Conservation (phyloP, 139 green algal species). For the Gonium pectorale region DNA sequence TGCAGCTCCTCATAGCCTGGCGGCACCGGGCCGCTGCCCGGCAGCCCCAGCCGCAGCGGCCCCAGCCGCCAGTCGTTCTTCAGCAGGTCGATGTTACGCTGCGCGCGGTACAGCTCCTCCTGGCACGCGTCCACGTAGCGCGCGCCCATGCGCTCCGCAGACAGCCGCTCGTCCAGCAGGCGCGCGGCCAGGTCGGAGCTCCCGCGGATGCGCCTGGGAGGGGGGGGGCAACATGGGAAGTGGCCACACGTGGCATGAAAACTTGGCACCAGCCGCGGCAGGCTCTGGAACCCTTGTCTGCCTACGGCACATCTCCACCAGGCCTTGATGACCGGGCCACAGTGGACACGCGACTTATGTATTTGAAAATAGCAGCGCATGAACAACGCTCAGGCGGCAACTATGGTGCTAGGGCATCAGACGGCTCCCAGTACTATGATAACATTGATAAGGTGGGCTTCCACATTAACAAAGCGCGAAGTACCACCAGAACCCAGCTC, state of each 20-base stretch:
- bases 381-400: background rate
- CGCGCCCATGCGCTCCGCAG: constrained; percentile 22
- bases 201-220: background rate
- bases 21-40: constrained; percentile 45
- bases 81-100: constrained; percentile 54
- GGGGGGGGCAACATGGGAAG: background rate
- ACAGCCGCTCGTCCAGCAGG: constrained; percentile 24
- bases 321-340: no score
- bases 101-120: constrained; percentile 42
- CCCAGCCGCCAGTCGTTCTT: constrained; percentile 64
- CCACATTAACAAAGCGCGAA: no score
- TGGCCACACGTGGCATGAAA: no score
- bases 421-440: no score
- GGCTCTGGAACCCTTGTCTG: no score
- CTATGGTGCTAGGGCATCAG: no score
- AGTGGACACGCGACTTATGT: no score
- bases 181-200: constrained; percentile 8
- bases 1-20: constrained; percentile 38
- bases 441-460: background rate
- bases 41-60: constrained; percentile 55
- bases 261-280: no score
- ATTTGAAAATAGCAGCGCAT: background rate
- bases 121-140: constrained; percentile 27
- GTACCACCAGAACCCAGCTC: background rate
- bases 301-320: no score